These are phyloP conservation scores for Talaromyces sp. DNA, from an alignment of 2,329 filamentous ascomycete species.

Conservation along the genomic window DNA sequence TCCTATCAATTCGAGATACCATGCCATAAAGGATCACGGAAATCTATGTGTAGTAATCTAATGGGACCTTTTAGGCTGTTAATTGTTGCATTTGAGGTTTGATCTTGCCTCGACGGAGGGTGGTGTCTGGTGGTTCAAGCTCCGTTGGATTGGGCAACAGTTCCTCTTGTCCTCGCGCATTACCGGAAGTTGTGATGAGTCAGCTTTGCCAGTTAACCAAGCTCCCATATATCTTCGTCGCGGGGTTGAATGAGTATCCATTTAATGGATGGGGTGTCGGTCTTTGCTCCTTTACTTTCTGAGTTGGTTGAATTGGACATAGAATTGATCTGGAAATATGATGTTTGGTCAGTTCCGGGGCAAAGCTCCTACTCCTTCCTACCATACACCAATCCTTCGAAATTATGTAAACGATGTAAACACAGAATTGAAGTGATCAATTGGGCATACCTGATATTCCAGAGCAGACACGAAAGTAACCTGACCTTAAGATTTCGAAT, in stretches of 20 bases:
- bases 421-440: not conserved
- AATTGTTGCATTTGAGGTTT: not conserved
- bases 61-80: not conserved
- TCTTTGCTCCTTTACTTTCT: not conserved
- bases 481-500: not conserved
- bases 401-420: not conserved
- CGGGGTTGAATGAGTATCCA: not conserved
- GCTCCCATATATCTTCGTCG: not conserved
- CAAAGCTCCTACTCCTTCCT: too few relatives aligned
- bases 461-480: not conserved
- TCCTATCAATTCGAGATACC: not conserved
- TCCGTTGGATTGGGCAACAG: not conserved
- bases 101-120: not conserved
- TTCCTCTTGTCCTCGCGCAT: not conserved
- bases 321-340: not conserved
- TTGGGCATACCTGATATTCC: not conserved
- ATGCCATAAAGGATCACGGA: not conserved
- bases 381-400: not conserved
- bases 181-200: not conserved
- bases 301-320: not conserved
- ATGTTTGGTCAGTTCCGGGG: not conserved
- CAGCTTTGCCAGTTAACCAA: not conserved
- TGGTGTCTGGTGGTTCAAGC: not conserved
- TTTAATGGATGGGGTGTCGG: not conserved
- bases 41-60: not conserved